A percentile compares a stretch with the other conserved stretches of the same genome.
Evolutionary conservation across 192 early-diverging fungal genomes (phyloP).

Genomic region (Lobosporangium transversale): DNA sequence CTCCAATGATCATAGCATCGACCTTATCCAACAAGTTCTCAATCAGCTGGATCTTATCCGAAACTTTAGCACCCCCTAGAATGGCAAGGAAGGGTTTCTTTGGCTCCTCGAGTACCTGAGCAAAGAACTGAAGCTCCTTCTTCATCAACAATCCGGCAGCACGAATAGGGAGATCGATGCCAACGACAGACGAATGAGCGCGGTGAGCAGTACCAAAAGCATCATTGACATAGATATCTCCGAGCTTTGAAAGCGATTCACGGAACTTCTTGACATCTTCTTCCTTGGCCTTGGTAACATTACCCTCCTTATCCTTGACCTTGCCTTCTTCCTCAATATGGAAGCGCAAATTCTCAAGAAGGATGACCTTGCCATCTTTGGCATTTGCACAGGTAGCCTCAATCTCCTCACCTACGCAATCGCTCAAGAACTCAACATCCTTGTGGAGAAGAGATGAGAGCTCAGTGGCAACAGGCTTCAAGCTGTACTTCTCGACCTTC

Average conservation of each 20-base stretch:
- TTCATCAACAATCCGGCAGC: slow-evolving; percentile 98
- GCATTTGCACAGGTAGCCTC: slow-evolving; percentile 81
- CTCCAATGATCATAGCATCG: slow-evolving; percentile 81
- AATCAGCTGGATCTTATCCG: slow-evolving; percentile 99
- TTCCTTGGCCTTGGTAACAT: slow-evolving; percentile 88
- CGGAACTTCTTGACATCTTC: slow-evolving; percentile 89
- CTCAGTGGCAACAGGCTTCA: slow-evolving; percentile 91
- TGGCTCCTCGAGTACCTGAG: slow-evolving; percentile 93
- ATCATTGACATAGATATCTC: slow-evolving; percentile 98
- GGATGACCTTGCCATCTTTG: slow-evolving; percentile 80
- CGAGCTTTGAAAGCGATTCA: slow-evolving; percentile 90
- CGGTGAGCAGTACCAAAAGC: slow-evolving; percentile 99
- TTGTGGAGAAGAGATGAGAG: slow-evolving; percentile 78
- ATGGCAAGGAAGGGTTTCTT: slow-evolving; percentile 96
- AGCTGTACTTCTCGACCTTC: slow-evolving; percentile 86
- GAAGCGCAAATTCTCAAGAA: slow-evolving; percentile 98
- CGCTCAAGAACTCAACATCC: slow-evolving; percentile 89
- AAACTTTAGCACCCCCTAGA: slow-evolving; percentile 97
- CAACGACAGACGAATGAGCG: slow-evolving; percentile 98
- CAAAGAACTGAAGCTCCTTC: slow-evolving; percentile 99
- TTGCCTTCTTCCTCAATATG: slow-evolving; percentile 98
- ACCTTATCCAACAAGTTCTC: slow-evolving; percentile 98
- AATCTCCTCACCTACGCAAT: slow-evolving; percentile 93
- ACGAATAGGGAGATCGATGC: slow-evolving; percentile 86
- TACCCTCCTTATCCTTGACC: slow-evolving; percentile 88